Conservation (phyloP, 805 yeast genomes). For the Sugiyamaella boreocaroliniensis region DNA sequence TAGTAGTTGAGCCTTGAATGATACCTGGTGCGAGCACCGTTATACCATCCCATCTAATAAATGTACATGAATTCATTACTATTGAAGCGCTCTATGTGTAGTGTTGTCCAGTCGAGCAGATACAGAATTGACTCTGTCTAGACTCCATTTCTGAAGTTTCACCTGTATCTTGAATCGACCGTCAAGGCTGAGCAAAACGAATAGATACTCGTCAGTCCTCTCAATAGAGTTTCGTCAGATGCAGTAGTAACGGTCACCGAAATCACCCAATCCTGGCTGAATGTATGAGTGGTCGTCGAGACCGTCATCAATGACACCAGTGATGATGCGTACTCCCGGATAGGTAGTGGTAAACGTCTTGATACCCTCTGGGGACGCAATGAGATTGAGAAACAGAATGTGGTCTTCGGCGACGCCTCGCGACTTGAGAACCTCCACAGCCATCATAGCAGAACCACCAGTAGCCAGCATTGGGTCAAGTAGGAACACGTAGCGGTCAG, state of each 20-base stretch:
- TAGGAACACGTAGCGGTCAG: conserved; percentile 79
- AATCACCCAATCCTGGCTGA: conserved; percentile 94
- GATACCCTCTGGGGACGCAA: conserved; percentile 94
- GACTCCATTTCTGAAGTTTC: too few species aligned
- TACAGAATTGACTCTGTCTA: too few species aligned
- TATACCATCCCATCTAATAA: too few species aligned
- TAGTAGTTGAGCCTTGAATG: not conserved
- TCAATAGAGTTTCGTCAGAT: conserved; percentile 31
- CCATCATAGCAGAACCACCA: conserved; percentile 97
- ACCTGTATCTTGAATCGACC: too few species aligned
- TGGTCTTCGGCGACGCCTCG: conserved; percentile 86
- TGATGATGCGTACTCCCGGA: conserved; percentile 81
- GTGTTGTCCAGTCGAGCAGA: too few species aligned
- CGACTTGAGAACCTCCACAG: conserved; percentile 78
- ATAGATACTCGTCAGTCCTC: not conserved
- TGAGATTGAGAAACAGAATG: conserved; percentile 81
- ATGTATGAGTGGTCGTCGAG: conserved; percentile 80
- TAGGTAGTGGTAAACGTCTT: conserved; percentile 65
- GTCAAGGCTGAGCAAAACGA: too few species aligned
- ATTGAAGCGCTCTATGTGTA: too few species aligned
- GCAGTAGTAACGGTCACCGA: conserved; percentile 96
- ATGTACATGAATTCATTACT: not conserved
- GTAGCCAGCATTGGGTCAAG: conserved; percentile 98
- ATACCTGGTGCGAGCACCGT: not conserved
- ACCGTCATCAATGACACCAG: conserved; percentile 88